Evolutionary conservation across 1,139 yeast species (phyloP), one percentile per base, ranked within the genome.

Genomic region (Candida sanyaensis): DNA sequence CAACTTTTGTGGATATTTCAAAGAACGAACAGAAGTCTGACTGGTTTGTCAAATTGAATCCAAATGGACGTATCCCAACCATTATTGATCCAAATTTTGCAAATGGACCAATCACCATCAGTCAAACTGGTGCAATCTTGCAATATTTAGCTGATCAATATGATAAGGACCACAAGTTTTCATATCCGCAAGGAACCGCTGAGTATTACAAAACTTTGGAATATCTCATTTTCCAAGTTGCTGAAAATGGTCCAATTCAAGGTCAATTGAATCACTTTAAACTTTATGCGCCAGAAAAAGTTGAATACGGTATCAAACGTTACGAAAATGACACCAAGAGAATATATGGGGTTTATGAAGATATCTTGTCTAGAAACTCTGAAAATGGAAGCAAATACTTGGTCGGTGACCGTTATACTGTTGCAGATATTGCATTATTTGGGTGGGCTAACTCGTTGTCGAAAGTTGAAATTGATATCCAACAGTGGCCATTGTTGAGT

Each of bases 51-150:
- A 65, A 74, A 46, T 62, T 81, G 56, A 81, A 83, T 59, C 84
- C 85, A 27, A 83, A 83, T 56, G 88, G 88, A 12, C 69, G 84
- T 53, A 80, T 83, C 47, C 89, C 89, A 13, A 73, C 81, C 1
- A 60, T 84, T 21, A 71, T 73, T 3, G 84, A 81, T 56, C 68
- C 70, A 44, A 62, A 62, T 33, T 36, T 37, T n/a, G 24, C 11
- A n/a, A 37, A 30, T n/a, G 64, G 75, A 13, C 80, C 78, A 7
- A 65, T 74, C 21, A 63, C 73, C 11, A 57, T 83, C 42, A 73
- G 76, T 56, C 88, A 84, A 63, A 71, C 84, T 32, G 87, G 78
- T 24, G 86, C 87, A 13, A 82, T 83, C 51, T 60, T 83, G 62
- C 68, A 71, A 51, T 83, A 81, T 56, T 62, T 83, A 41, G 80